Evolutionary conservation across 306 rosid species (phyloP), one percentile per base, ranked within the genome.

Genomic region (Trifolium fragiferum): DNA sequence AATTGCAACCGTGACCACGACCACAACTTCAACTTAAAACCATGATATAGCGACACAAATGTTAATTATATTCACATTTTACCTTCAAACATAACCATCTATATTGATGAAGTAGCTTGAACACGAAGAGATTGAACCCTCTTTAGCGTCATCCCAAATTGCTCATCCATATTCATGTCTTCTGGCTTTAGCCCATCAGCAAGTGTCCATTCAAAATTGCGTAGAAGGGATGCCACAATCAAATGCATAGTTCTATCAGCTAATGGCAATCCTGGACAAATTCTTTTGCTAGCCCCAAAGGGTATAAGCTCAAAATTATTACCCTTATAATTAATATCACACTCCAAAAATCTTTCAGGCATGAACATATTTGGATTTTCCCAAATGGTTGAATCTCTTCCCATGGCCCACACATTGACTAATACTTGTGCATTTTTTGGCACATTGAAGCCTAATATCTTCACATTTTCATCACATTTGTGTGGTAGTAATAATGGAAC

Each of bases 161-260:
- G 14, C 33, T 55, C 62, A 3, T 55, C 15, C 62, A 55, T 55
- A 23, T 55, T 55, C 62, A 55, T 55, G 7, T 55, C 62, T 11
- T 55, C 62, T 10, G 33, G 61, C 61, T 20, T 10, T 20, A 55
- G 15, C 8, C 32, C 32, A 21, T 21, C 32, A 55, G 13, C 33
- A 20, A 55, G 32, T 3, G 8, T 55, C 33, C 61, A 55, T 55
- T 55, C 61, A 55, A 20, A 55, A 1, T 55, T 55, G n/a, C 8
- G 61, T 55, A 55, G n/a, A 55, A 55, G 61, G 8, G 61, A 55
- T 10, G 61, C 61, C 32, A 55, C 33, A 9, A 55, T 55, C 11
- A 55, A 55, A 21, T 55, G 61, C 15, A 11, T 2, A 4, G n/a
- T 9, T 4, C 61, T 55, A 10, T 20, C n/a, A 55, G 61, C 62